These are phyloP conservation scores for Margaritispora aquatica DNA, from an alignment of 495 filamentous ascomycete genomes.

Conservation along the genomic window DNA sequence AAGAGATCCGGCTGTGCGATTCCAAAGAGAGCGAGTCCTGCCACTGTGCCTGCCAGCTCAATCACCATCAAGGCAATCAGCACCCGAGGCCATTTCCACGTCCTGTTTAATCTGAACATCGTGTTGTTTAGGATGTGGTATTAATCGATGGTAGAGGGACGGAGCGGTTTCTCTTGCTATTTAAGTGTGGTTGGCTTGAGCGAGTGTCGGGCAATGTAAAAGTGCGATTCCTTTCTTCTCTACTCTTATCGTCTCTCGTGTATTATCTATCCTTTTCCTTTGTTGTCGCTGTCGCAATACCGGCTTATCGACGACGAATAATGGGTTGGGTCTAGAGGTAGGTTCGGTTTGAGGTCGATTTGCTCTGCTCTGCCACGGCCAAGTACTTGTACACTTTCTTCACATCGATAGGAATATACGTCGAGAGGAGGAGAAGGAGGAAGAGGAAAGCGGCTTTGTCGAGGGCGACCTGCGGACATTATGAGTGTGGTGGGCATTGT, in stretches of 20 bases:
- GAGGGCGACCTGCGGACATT: not conserved
- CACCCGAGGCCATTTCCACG: conserved; percentile 60
- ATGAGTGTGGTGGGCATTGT: not conserved
- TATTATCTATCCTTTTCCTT: not conserved
- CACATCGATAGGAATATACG: no score
- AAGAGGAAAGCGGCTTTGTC: not conserved
- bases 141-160: no score
- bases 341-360: not conserved
- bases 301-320: not conserved
- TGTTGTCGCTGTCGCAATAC: not conserved
- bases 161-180: not conserved
- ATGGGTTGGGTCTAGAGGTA: not conserved
- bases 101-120: conserved; percentile 26
- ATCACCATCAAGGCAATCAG: conserved; percentile 59
- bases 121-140: no score
- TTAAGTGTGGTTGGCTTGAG: not conserved
- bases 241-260: not conserved
- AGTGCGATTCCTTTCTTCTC: not conserved
- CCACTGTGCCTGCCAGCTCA: conserved; percentile 65
- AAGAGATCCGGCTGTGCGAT: conserved; percentile 77
- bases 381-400: not conserved
- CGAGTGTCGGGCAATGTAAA: not conserved
- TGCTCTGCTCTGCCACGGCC: not conserved
- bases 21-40: conserved; percentile 70
- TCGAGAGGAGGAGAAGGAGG: no score